phyloP scores from a whole-genome alignment of 768 basidiomycete species.

The Lentinula sp. region DNA sequence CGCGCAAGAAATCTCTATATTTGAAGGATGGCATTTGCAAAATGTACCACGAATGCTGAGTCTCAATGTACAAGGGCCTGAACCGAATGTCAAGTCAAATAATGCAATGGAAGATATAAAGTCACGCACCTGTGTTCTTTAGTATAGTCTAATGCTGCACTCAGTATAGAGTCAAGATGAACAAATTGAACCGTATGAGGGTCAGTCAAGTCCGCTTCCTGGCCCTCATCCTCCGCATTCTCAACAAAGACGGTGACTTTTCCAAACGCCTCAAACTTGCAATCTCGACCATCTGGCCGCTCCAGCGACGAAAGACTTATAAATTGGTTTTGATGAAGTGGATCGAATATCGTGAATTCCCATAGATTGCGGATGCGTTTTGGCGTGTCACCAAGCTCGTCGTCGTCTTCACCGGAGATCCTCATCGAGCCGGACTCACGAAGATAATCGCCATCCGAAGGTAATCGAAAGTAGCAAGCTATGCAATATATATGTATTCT shows the following conservation, averaged over 20 bases:
- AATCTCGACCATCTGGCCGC: constrained; percentile 29
- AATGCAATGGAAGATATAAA: constrained; percentile 1
- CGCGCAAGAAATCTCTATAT: constrained; percentile 37
- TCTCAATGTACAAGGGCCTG: constrained; percentile 65
- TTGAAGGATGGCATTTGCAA: constrained; percentile 37
- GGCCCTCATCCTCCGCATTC: constrained; percentile 57
- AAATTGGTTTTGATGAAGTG: constrained; percentile 35
- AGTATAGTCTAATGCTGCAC: constrained; percentile 46
- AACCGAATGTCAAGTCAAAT: constrained; percentile 2
- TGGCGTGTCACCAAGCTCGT: constrained; percentile 20
- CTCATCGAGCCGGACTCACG: constrained; percentile 17
- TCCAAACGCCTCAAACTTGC: constrained; percentile 51
- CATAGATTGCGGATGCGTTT: constrained; percentile 56
- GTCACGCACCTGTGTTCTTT: constrained; percentile 42
- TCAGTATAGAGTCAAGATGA: constrained; percentile 38
- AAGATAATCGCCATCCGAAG: background rate
- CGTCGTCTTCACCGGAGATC: constrained; percentile 34
- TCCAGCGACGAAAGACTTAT: constrained; percentile 44
- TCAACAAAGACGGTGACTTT: constrained; percentile 37
- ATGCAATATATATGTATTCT: background rate
- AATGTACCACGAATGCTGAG: constrained; percentile 57
- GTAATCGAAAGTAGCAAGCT: background rate
- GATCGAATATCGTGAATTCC: constrained; percentile 59
- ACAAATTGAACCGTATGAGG: constrained; percentile 32
- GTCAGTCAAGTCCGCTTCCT: constrained; percentile 41